Conservation (phyloP, 179 eudicot species). For the Corrigiola litoralis region DNA sequence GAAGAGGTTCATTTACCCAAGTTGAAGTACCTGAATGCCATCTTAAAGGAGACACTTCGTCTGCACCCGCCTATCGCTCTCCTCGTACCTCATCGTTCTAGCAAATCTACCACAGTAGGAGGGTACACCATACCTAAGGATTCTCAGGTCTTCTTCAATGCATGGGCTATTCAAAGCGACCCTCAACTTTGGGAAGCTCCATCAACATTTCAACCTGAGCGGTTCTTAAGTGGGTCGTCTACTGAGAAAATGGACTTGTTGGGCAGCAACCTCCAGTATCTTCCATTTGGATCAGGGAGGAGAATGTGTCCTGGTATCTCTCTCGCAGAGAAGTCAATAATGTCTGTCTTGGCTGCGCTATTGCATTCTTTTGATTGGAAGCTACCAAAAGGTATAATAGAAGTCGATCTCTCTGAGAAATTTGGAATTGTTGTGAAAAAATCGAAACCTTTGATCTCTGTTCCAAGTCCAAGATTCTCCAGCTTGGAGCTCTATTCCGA, state of each 20-base stretch:
- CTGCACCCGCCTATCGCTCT: slow-evolving; percentile 49
- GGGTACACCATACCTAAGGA: slow-evolving; percentile 56
- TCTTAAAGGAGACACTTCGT: slow-evolving; percentile 54
- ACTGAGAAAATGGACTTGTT: slow-evolving; percentile 23
- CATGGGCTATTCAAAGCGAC: slow-evolving; percentile 62
- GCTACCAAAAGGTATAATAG: slow-evolving; percentile 34
- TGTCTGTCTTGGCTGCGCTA: slow-evolving; percentile 43
- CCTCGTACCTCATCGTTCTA: slow-evolving; percentile 54
- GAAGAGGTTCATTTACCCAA: slow-evolving; percentile 47
- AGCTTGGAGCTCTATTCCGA: slow-evolving; percentile 14
- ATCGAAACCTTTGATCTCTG: slow-evolving; percentile 31
- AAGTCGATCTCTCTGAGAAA: slow-evolving; percentile 39
- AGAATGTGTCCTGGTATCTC: slow-evolving; percentile 58
- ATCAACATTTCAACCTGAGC: slow-evolving; percentile 43
- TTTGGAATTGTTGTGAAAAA: slow-evolving; percentile 58
- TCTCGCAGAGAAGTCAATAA: slow-evolving; percentile 54
- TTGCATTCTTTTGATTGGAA: slow-evolving; percentile 63
- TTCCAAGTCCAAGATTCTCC: slow-evolving; percentile 44
- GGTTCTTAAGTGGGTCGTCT: slow-evolving; percentile 43
- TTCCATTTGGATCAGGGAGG: slow-evolving; percentile 69
- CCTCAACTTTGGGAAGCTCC: slow-evolving; percentile 51
- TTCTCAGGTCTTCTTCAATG: slow-evolving; percentile 48
- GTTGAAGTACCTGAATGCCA: slow-evolving; percentile 37
- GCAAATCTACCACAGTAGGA: slow-evolving; percentile 35
- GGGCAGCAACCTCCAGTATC: slow-evolving; percentile 38